Percentiles rank a stretch among this genome's conserved stretches.
phyloP scores from a whole-genome alignment of 1,284 basidiomycete species.

The Somion occarium region DNA sequence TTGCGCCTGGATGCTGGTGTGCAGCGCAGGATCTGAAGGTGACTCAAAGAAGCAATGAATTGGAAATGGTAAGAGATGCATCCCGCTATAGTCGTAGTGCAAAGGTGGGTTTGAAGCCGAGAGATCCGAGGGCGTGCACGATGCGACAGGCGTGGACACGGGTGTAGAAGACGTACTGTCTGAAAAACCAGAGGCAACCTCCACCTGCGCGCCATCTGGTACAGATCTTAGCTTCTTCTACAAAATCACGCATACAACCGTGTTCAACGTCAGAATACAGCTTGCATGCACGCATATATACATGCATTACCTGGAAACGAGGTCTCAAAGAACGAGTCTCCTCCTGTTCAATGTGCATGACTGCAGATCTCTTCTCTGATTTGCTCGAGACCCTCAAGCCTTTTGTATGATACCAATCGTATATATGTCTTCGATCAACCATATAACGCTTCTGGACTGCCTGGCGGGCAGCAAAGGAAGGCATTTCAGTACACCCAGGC shows the following conservation, averaged over 20 bases:
- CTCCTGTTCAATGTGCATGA: neutral
- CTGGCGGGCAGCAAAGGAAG: conserved; percentile 61
- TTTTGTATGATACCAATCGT: conserved; percentile 67
- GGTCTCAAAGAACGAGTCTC: neutral
- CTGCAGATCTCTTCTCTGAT: conserved; percentile 2
- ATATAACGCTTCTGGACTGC: conserved; percentile 61
- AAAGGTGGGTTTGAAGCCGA: neutral
- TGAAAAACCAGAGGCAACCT: neutral
- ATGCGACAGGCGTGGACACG: conserved; percentile 3
- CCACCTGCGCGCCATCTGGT: too few relatives aligned
- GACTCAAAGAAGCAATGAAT: conserved; percentile 8
- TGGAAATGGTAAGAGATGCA: neutral
- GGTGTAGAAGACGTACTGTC: conserved; percentile 1
- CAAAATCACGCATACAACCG: neutral
- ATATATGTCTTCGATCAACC: conserved; percentile 68
- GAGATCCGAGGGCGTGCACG: neutral
- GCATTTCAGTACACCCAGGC: conserved; percentile 68
- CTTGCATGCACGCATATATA: neutral
- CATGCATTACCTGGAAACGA: neutral
- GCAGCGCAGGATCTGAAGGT: neutral
- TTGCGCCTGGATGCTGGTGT: neutral
- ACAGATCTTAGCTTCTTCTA: neutral
- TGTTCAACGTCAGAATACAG: too few relatives aligned
- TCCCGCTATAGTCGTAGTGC: neutral
- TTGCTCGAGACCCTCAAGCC: conserved; percentile 57